Percentiles rank a stretch among this genome's conserved stretches.
Conservation (phyloP, 305 asterid species). For the Solanum hybrid region DNA sequence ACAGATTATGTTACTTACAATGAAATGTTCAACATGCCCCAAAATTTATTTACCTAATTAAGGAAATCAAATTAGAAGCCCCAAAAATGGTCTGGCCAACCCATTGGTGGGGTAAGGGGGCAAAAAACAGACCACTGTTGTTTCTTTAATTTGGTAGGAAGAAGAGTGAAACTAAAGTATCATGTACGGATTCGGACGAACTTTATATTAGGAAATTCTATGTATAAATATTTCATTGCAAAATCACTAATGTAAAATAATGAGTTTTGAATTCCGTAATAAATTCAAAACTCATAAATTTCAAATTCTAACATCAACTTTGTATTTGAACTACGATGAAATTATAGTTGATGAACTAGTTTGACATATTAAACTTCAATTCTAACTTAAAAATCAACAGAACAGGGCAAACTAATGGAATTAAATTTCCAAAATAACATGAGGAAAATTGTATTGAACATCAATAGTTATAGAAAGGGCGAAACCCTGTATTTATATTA, state of each 20-base stretch:
- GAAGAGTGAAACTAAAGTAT: background rate
- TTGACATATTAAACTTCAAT: background rate
- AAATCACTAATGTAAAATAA: background rate
- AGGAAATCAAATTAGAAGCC: background rate
- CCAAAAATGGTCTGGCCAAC: background rate
- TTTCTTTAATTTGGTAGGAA: background rate
- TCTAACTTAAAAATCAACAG: background rate
- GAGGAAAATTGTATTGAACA: background rate
- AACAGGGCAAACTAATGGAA: background rate
- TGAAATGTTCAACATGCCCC: background rate
- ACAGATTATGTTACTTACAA: background rate
- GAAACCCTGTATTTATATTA: background rate
- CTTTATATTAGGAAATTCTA: background rate
- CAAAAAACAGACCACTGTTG: background rate
- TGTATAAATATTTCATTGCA: background rate
- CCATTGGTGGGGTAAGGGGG: background rate
- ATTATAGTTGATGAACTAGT: background rate
- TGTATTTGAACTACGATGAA: background rate
- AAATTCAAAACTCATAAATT: background rate
- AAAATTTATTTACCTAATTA: background rate
- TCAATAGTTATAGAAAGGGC: background rate
- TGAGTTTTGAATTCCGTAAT: background rate
- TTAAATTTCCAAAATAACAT: background rate
- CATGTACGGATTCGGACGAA: background rate
- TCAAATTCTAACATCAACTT: background rate